Base-by-base conservation (phyloP, 1,284 basidiomycete species). In the Ustilago cynodontis region DNA sequence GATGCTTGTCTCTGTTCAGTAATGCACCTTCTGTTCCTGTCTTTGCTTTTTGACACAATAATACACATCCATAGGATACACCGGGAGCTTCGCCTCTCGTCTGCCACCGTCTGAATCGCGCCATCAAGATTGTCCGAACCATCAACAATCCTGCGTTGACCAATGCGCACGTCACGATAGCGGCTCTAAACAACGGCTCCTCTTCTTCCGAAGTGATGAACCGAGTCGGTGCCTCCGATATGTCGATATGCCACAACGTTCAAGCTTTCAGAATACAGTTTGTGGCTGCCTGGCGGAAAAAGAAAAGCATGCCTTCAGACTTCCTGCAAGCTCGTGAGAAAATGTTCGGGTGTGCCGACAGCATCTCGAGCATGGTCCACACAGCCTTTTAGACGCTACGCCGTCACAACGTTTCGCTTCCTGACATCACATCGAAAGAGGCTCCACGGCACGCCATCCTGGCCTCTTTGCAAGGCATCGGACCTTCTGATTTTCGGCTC, bases 51-150 rank as follows among this genome's bases (percentile, higher is more conserved):
- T 69, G 56, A 56, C 37, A 63, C 31, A 64, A 49, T 64, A 64
- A 56, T 53, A 64, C 24, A 26, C 64, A 52, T 31, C 24, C 39
- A 64, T 70, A 70, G 53, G 60, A 56, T 26, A 20, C 18, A 29
- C 53, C 39, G 57, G 49, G 61, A 56, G 57, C 37, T 26, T 16
- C 18, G 41, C 14, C 39, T 47, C 55, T 26, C 26, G 49, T 41
- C 41, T 58, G 59, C 35, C 45, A 22, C 11, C n/a, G 20, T 11
- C 45, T 22, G 45, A 47, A 47, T 5, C 22, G 45, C 20, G 10
- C 45, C 13, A n/a, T 26, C 47, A 26, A 49, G 47, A 0, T 18
- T 49, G 47, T 49, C 16, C 47, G 1, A 49, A 13, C 16, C 6
- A 49, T 49, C 43, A 9, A 20, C 20, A n/a, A n/a, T n/a, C n/a